Evolutionary conservation across 306 rosid genomes (phyloP).

Genomic region (Begonia fuchsioides): DNA sequence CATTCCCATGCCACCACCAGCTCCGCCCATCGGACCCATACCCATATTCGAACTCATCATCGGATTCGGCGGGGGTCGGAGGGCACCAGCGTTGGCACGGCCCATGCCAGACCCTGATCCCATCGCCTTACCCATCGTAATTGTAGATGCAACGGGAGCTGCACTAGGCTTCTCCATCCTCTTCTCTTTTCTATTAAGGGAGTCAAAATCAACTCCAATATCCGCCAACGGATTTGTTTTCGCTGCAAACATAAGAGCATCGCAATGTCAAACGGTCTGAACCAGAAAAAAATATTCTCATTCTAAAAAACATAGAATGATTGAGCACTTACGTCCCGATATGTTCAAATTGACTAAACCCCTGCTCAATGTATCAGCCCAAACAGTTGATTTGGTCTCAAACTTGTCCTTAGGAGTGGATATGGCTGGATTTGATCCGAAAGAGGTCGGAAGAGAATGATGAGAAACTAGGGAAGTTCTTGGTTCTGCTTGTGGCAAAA

Average conservation of each 20-base stretch:
- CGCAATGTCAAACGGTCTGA: constrained; percentile 1
- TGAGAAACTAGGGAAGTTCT: constrained; percentile 27
- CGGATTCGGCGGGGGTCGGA: constrained; percentile 37
- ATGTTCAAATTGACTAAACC: constrained; percentile 92
- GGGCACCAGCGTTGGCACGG: constrained; percentile 58
- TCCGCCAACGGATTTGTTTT: constrained; percentile 86
- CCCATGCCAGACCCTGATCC: constrained; percentile 97
- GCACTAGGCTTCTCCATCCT: constrained; percentile 85
- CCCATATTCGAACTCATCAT: constrained; percentile 59
- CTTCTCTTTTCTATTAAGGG: constrained; percentile 88
- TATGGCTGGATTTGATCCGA: constrained; percentile 28
- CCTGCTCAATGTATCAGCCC: constrained; percentile 93
- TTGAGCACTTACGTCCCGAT: constrained; percentile 66
- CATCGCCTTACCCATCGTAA: constrained; percentile 97
- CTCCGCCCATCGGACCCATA: constrained; percentile 18
- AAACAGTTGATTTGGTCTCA: constrained; percentile 88
- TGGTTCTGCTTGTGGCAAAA: constrained; percentile 28
- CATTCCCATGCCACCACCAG: constrained; percentile 36
- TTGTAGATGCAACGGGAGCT: constrained; percentile 48
- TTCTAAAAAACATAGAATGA: neutral
- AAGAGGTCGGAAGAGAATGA: constrained; percentile 25
- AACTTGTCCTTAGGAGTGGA: constrained; percentile 78
- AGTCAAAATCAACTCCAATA: constrained; percentile 88
- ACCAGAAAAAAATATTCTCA: neutral
- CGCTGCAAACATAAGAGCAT: constrained; percentile 44